Evolutionary conservation across 2,329 filamentous ascomycete genomes (phyloP).

Genomic region (Ascochyta clinopodiicola): DNA sequence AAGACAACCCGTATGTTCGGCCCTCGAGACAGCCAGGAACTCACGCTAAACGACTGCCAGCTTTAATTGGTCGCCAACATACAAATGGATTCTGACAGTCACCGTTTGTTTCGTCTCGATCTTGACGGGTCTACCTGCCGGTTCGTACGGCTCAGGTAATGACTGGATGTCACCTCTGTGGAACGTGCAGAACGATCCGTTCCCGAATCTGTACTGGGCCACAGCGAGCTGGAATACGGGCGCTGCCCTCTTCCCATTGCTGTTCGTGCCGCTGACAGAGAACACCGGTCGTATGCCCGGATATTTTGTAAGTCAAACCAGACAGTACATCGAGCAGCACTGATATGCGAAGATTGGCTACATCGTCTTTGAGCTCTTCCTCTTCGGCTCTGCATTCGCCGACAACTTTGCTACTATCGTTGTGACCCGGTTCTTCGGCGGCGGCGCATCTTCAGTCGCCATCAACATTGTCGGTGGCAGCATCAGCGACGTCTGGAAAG

Average conservation of each 20-base stretch:
- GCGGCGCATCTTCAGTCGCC: constrained; percentile 52
- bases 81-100: constrained; percentile 52
- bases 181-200: constrained; percentile 44
- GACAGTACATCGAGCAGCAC: background rate
- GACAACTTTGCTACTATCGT: constrained; percentile 54
- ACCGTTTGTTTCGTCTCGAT: constrained; percentile 54
- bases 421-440: constrained; percentile 53
- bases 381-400: constrained; percentile 53
- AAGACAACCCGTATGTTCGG: constrained; percentile 31
- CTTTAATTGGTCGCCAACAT: constrained; percentile 51
- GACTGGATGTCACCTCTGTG: constrained; percentile 46
- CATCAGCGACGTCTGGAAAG: constrained; percentile 46
- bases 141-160: constrained; percentile 49
- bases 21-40: too few relatives aligned
- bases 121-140: constrained; percentile 51
- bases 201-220: constrained; percentile 49
- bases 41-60: constrained; percentile 17
- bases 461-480: constrained; percentile 49
- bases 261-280: constrained; percentile 52
- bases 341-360: constrained; percentile 39
- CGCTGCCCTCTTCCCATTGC: constrained; percentile 49
- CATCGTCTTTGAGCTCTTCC: constrained; percentile 50
- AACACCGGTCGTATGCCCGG: constrained; percentile 54
- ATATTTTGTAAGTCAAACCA: constrained; percentile 43
- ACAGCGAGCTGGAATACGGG: constrained; percentile 51